phyloP scores from a whole-genome alignment of 495 filamentous ascomycete genomes.

The Neurospora sp. region DNA sequence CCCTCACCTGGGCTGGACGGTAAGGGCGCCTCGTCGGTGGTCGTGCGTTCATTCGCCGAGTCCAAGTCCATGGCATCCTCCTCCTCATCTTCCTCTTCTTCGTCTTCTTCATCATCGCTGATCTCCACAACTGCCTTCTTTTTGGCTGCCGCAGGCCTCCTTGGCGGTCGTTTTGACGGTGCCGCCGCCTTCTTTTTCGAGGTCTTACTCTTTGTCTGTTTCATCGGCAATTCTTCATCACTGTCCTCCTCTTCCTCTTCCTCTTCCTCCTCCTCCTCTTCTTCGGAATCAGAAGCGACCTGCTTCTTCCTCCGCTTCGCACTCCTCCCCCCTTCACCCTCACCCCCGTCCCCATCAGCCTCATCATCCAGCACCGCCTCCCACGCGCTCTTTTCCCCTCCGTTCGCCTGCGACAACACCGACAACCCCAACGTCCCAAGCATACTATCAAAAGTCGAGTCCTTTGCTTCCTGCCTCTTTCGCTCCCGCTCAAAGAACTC shows the following conservation, averaged over 20 bases:
- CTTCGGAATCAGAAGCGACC: conserved; percentile 3
- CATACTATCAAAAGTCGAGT: conserved; percentile 18
- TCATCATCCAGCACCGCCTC: conserved; percentile 10
- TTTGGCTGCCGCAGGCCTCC: background rate
- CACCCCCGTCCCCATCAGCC: background rate
- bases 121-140: conserved; percentile 5
- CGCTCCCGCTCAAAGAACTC: conserved; percentile 64
- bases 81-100: conserved; percentile 19
- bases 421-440: conserved; percentile 1
- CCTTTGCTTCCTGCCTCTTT: conserved; percentile 21
- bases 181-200: background rate
- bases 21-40: conserved; percentile 16
- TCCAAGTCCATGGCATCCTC: conserved; percentile 11
- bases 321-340: background rate
- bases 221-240: conserved; percentile 18
- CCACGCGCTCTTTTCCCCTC: conserved; percentile 1
- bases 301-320: conserved; percentile 3
- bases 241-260: conserved; percentile 13
- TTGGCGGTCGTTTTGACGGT: background rate
- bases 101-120: conserved; percentile 16
- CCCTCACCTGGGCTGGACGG: conserved; percentile 19
- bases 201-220: background rate
- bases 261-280: conserved; percentile 8
- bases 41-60: conserved; percentile 12
- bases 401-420: background rate